Percentiles rank a stretch among this genome's conserved stretches.
Evolutionary conservation across 345 rosid species (phyloP).

Genomic region (Eucalyptus polybractea): DNA sequence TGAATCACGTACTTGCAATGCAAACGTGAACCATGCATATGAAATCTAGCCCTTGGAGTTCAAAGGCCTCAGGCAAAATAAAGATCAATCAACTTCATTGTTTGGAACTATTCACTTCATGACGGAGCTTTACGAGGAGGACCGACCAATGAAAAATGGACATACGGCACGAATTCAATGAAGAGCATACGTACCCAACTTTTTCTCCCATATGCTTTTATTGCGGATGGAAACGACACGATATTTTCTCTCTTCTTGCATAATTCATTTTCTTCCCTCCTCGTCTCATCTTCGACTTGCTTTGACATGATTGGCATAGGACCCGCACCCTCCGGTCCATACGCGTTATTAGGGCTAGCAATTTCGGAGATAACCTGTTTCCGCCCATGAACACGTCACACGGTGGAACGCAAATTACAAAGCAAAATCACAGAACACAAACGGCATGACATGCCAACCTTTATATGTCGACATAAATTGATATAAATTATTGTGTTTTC

Average conservation of each 20-base stretch:
- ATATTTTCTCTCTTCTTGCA: background rate
- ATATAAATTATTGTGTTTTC: background rate
- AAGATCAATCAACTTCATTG: background rate
- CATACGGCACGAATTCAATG: background rate
- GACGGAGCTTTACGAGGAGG: background rate
- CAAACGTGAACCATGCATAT: background rate
- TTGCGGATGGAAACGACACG: background rate
- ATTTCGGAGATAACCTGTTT: background rate
- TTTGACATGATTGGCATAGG: background rate
- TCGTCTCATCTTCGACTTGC: background rate
- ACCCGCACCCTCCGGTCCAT: background rate
- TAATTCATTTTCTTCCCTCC: background rate
- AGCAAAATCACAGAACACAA: background rate
- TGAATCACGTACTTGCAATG: background rate
- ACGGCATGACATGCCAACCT: background rate
- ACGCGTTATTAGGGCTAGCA: background rate
- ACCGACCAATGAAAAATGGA: background rate
- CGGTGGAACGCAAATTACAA: background rate
- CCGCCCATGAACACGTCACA: background rate
- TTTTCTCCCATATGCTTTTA: background rate
- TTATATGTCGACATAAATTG: background rate
- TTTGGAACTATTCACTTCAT: background rate
- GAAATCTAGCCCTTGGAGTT: background rate
- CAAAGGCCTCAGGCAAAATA: background rate
- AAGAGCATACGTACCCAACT: background rate